A percentile compares a stretch with the other conserved stretches of the same genome.
Evolutionary conservation across 441 rosid species (phyloP).

Genomic region (Euphorbia schlechtendalii): DNA sequence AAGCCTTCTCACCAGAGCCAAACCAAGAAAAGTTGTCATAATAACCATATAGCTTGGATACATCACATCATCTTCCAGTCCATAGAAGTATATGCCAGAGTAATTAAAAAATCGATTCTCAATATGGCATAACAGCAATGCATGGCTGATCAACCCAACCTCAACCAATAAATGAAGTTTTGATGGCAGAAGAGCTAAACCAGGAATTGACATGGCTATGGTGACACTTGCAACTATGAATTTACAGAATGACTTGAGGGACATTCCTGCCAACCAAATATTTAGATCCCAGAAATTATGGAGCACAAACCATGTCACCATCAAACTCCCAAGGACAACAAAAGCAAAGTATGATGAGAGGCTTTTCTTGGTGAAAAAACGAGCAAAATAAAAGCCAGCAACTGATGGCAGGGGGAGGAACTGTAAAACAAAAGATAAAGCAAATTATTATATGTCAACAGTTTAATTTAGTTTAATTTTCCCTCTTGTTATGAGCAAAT

Average conservation of each 20-base stretch:
- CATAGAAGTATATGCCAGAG: conserved; percentile 77
- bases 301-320: conserved; percentile 84
- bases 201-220: conserved; percentile 84
- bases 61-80: conserved; percentile 93
- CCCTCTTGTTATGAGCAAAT: neutral
- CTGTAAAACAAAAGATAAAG: conserved; percentile 42
- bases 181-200: conserved; percentile 81
- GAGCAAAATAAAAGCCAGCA: conserved; percentile 91
- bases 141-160: conserved; percentile 70
- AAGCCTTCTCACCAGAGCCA: conserved; percentile 78
- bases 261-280: conserved; percentile 98
- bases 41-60: conserved; percentile 98
- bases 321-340: conserved; percentile 86
- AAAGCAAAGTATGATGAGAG: conserved; percentile 83
- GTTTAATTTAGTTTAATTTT: neutral
- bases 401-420: conserved; percentile 85
- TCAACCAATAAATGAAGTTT: conserved; percentile 69
- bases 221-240: conserved; percentile 71
- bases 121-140: conserved; percentile 69
- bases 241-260: conserved; percentile 84
- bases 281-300: conserved; percentile 97
- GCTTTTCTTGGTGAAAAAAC: conserved; percentile 83
- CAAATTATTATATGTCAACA: conserved; percentile 9
- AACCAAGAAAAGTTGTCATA: conserved; percentile 70
- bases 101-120: conserved; percentile 86